Evolutionary conservation across 768 basidiomycete genomes (phyloP), one percentile per base, ranked within the genome.

Genomic region (Vararia minispora): DNA sequence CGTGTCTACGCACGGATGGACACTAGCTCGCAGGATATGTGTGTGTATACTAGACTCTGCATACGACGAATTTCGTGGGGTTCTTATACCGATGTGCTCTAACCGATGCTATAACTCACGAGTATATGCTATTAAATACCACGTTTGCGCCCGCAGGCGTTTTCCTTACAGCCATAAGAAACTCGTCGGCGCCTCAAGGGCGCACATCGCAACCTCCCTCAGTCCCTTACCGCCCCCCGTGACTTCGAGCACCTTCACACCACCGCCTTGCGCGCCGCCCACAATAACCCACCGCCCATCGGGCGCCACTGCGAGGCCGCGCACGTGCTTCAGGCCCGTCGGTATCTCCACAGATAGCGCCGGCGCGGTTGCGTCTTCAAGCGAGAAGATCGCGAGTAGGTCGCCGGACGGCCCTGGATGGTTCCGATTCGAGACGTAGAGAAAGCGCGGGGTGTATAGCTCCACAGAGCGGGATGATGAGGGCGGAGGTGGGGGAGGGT

Each of bases 391-490:
- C 5, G 82, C 68, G 44, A 89, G 72, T 22, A 72, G 71, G 54
- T 89, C 85, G 17, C 85, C 83, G 32, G 68, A 73, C 0, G 73
- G 62, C 16, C 72, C 68, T 4, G 76, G 76, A 49, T 84, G 76
- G 48, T 85, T 78, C 23, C 86, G 68, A 56, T 87, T 89, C 3
- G 84, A 79, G 9, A 73, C 59, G 51, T 85, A 88, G 12, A 87
- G 59, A 54, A 79, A 79, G 2, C 72, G 65, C 1, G 58, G 62
- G 0, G 75, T 63, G 59, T 67, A 79, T 3, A 65, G 52, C 6
- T 58, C 28, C 43, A 74, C 76, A 10, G 74, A 62, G n/a, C n/a
- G n/a, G n/a, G n/a, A n/a, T n/a, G n/a, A n/a, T n/a, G n/a, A n/a
- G n/a, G n/a, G n/a, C n/a, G n/a, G n/a, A n/a, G n/a, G n/a, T n/a